These are phyloP conservation scores for Aspergillus ochraceoroseus DNA, from an alignment of 2,329 filamentous ascomycete genomes.

Conservation along the genomic window DNA sequence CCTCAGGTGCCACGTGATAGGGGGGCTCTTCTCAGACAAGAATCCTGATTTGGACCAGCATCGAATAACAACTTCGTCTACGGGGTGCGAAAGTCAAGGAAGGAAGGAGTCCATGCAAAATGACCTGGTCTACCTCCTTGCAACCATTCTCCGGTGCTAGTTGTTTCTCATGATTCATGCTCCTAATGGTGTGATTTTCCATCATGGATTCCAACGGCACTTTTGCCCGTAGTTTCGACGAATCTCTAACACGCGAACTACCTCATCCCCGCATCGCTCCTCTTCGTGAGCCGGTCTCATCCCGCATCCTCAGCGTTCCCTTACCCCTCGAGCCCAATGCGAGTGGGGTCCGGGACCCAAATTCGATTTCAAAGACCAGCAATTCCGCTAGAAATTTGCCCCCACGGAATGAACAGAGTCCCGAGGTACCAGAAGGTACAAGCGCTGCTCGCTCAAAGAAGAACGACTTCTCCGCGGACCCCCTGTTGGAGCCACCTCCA, in stretches of 20 bases:
- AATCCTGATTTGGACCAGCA: too few relatives aligned
- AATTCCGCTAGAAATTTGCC: constrained; percentile 29
- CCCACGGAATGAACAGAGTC: constrained; percentile 35
- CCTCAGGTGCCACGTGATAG: background rate
- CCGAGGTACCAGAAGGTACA: constrained; percentile 32
- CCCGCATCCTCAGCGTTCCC: constrained; percentile 40
- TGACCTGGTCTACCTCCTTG: background rate
- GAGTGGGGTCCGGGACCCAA: constrained; percentile 31
- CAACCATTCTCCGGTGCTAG: constrained; percentile 4
- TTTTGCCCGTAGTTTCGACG: constrained; percentile 37
- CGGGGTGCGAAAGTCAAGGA: background rate
- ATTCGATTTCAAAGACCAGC: constrained; percentile 27
- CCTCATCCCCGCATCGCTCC: constrained; percentile 47
- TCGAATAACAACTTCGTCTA: too few relatives aligned
- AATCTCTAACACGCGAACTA: constrained; percentile 41
- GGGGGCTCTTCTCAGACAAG: background rate
- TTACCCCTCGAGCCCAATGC: constrained; percentile 46
- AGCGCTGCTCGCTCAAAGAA: constrained; percentile 37
- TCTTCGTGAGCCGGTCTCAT: constrained; percentile 45
- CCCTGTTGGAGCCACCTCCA: constrained; percentile 36
- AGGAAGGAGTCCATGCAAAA: constrained; percentile 1
- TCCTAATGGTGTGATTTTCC: constrained; percentile 16
- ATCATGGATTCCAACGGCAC: constrained; percentile 33
- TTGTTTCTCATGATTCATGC: constrained; percentile 13
- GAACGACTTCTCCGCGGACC: constrained; percentile 30